These are phyloP conservation scores for Sporisorium sorghi DNA, from an alignment of 1,284 basidiomycete species.

Conservation along the genomic window DNA sequence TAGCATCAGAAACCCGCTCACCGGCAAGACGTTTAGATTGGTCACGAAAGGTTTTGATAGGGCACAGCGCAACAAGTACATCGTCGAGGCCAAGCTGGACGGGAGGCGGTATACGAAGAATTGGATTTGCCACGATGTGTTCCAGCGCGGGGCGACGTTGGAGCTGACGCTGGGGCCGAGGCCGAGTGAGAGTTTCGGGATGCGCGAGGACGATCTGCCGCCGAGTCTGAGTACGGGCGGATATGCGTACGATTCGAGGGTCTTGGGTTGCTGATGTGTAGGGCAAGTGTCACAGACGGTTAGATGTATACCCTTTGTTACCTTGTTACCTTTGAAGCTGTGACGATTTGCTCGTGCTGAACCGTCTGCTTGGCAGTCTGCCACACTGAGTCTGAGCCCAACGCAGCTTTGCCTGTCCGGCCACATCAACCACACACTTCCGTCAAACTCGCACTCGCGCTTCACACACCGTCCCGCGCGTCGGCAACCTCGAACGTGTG, in stretches of 20 bases:
- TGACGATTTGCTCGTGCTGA: too few species aligned
- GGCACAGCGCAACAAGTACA: conserved; percentile 48
- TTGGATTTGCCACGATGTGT: conserved; percentile 45
- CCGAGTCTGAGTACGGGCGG: conserved; percentile 44
- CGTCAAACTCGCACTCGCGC: too few species aligned
- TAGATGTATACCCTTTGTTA: too few species aligned
- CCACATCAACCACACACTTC: too few species aligned
- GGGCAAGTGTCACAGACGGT: too few species aligned
- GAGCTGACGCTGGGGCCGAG: conserved; percentile 26
- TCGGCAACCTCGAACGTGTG: too few species aligned
- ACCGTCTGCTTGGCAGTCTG: too few species aligned
- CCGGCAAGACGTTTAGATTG: conserved; percentile 35
- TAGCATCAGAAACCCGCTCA: conserved; percentile 15
- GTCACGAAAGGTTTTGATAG: conserved; percentile 30
- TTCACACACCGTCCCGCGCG: too few species aligned
- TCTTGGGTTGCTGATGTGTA: conserved; percentile 28
- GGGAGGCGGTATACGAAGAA: conserved; percentile 35
- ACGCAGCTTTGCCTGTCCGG: too few species aligned
- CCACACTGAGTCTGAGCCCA: too few species aligned
- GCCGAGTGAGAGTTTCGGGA: conserved; percentile 22
- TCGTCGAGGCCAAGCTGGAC: conserved; percentile 27
- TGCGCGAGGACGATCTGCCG: conserved; percentile 26
- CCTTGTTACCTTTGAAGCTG: too few species aligned
- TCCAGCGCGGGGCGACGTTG: conserved; percentile 24
- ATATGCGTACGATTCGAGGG: conserved; percentile 17